Conservation (phyloP, 2,329 filamentous ascomycete genomes). For the Hymenoscyphus fructigenus region DNA sequence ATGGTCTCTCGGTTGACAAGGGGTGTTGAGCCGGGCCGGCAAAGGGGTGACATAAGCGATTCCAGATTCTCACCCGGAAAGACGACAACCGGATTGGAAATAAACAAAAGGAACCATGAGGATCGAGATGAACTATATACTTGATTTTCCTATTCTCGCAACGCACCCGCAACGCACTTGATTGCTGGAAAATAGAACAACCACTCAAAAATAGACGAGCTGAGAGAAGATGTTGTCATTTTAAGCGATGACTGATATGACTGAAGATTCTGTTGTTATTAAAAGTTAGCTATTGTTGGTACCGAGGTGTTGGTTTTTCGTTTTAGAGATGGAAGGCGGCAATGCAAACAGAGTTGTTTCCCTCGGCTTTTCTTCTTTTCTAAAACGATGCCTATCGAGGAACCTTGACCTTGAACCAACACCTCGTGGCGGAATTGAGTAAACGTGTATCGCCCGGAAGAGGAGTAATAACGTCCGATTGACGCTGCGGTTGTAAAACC, state of each 20-base stretch:
- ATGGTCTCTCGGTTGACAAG: neutral
- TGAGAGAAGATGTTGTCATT: neutral
- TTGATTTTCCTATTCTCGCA: neutral
- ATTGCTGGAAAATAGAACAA: neutral
- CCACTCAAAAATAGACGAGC: neutral
- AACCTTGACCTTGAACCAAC: neutral
- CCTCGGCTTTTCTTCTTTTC: neutral
- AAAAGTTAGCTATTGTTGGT: neutral
- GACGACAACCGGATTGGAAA: slow-evolving; percentile 3
- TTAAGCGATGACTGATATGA: neutral
- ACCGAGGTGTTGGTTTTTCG: neutral
- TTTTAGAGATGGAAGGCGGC: neutral
- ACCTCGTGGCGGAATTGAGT: neutral
- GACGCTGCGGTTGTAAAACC: neutral
- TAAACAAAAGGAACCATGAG: neutral
- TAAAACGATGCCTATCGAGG: neutral
- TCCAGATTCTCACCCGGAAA: neutral
- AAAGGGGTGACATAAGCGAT: too few species aligned
- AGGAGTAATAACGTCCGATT: neutral
- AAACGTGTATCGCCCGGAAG: neutral
- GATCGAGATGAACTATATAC: neutral
- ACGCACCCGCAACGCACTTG: neutral
- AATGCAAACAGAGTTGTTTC: neutral
- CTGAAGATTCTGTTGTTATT: neutral
- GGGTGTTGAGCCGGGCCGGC: neutral